Conservation (phyloP, 106 monocot species). For the Phalaenopsis aphrodite region DNA sequence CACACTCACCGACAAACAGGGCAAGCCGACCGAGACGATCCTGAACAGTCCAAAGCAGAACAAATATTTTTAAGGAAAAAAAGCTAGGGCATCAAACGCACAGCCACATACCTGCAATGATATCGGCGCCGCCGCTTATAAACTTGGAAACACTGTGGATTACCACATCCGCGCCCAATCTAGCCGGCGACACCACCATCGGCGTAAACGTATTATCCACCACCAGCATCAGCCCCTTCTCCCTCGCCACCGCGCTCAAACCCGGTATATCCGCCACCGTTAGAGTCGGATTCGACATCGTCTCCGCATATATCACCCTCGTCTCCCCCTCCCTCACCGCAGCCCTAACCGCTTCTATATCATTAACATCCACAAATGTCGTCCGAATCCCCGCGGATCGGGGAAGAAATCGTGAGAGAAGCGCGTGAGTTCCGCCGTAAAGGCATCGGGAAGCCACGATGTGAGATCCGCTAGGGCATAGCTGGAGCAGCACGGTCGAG, state of each 20-base stretch:
- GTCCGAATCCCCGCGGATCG: slow-evolving; percentile 49
- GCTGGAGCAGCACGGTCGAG: slow-evolving; percentile 69
- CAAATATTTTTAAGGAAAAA: not conserved
- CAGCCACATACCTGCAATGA: slow-evolving; percentile 63
- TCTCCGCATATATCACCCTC: slow-evolving; percentile 67
- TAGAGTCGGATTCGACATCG: slow-evolving; percentile 81
- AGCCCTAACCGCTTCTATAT: slow-evolving; percentile 34
- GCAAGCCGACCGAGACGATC: not conserved
- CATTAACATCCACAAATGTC: slow-evolving; percentile 58
- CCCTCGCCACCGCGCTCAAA: slow-evolving; percentile 48
- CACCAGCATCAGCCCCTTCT: slow-evolving; percentile 73
- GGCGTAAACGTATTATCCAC: slow-evolving; percentile 95
- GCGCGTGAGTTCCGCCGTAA: slow-evolving; percentile 91
- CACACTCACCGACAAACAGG: too few species aligned
- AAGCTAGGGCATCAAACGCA: not conserved
- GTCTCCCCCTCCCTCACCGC: slow-evolving; percentile 67
- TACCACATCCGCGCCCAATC: slow-evolving; percentile 82
- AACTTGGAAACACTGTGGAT: slow-evolving; percentile 91
- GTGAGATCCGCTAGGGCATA: slow-evolving; percentile 67
- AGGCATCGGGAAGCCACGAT: slow-evolving; percentile 82
- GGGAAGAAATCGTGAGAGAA: slow-evolving; percentile 51
- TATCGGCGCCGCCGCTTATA: slow-evolving; percentile 88
- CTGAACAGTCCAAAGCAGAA: not conserved
- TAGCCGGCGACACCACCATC: slow-evolving; percentile 86
- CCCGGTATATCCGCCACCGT: slow-evolving; percentile 60